Conservation (phyloP, 257 asterid species). For the Nicotiana obtusifolia region DNA sequence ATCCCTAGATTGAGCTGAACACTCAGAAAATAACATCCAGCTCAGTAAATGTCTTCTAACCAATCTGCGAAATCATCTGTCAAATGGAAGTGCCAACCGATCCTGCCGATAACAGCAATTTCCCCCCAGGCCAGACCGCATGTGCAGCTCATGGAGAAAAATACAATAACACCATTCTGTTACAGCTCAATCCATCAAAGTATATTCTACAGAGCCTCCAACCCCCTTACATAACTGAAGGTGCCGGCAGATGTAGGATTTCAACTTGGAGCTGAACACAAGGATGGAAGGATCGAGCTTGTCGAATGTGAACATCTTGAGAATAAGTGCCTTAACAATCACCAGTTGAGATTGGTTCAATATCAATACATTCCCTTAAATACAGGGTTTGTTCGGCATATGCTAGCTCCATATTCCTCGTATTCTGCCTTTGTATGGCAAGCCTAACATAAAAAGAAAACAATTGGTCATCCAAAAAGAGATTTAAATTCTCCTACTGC, state of each 20-base stretch:
- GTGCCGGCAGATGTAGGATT: constrained; percentile 11
- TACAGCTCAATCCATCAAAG: constrained; percentile 11
- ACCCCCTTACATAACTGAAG: constrained; percentile 12
- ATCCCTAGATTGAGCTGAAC: constrained; percentile 1
- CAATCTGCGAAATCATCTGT: not conserved
- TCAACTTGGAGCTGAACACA: not conserved
- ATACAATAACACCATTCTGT: constrained; percentile 26
- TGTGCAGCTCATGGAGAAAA: constrained; percentile 23
- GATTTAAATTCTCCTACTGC: not conserved
- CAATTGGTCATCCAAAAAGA: not conserved
- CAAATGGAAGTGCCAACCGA: not conserved
- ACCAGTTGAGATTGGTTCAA: constrained; percentile 14
- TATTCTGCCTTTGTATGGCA: constrained; percentile 99
- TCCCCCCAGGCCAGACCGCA: constrained; percentile 10
- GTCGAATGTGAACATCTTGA: not conserved
- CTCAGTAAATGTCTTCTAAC: constrained; percentile 1
- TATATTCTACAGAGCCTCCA: constrained; percentile 21
- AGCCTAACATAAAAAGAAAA: constrained; percentile 38
- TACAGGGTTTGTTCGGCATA: constrained; percentile 91
- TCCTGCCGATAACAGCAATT: not conserved
- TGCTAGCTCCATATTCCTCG: constrained; percentile 93
- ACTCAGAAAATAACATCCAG: not conserved
- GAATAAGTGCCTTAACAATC: constrained; percentile 3
- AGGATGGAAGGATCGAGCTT: constrained; percentile 1
- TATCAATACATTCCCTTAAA: constrained; percentile 93